Percentiles rank a stretch among this genome's conserved stretches.
Conservation (phyloP, 2,329 filamentous ascomycete species). For the Ceratocystis colombiana region DNA sequence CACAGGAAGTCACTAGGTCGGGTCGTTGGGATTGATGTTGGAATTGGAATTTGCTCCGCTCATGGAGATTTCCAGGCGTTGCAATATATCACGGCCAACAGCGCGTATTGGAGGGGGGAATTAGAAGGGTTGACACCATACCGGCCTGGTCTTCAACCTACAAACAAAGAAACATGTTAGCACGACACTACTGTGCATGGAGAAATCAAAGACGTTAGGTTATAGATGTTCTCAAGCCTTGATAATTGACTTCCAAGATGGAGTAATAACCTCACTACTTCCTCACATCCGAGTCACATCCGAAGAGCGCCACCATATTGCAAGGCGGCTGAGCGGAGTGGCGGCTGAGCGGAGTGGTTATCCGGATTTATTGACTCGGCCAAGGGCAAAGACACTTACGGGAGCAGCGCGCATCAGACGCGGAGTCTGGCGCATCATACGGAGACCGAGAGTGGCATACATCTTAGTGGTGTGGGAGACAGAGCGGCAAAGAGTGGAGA, state of each 20-base stretch:
- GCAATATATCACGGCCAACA: background rate
- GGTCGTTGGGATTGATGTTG: background rate
- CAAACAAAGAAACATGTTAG: conserved; percentile 30
- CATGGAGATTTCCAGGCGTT: background rate
- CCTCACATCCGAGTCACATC: conserved; percentile 14
- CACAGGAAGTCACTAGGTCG: background rate
- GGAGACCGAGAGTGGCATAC: conserved; percentile 55
- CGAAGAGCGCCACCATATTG: background rate
- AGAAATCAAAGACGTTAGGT: background rate
- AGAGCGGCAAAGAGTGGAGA: conserved; percentile 16
- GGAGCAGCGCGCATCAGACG: conserved; percentile 62
- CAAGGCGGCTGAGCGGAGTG: conserved; percentile 3
- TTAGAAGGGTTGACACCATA: conserved; percentile 38
- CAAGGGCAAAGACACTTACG: conserved; percentile 44
- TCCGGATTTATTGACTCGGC: background rate
- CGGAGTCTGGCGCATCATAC: conserved; percentile 56
- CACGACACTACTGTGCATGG: conserved; percentile 7
- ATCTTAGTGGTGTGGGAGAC: conserved; percentile 37
- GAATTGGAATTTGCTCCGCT: background rate
- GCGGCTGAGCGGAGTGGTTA: conserved; percentile 1
- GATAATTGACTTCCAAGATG: background rate
- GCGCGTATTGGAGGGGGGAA: background rate
- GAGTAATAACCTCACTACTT: conserved; percentile 21
- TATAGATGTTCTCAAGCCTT: background rate
- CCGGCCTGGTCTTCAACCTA: conserved; percentile 59